Percentiles rank a stretch among this genome's conserved stretches.
Conservation (phyloP, 1,139 yeast species). For the Magnusiomyces sp. region DNA sequence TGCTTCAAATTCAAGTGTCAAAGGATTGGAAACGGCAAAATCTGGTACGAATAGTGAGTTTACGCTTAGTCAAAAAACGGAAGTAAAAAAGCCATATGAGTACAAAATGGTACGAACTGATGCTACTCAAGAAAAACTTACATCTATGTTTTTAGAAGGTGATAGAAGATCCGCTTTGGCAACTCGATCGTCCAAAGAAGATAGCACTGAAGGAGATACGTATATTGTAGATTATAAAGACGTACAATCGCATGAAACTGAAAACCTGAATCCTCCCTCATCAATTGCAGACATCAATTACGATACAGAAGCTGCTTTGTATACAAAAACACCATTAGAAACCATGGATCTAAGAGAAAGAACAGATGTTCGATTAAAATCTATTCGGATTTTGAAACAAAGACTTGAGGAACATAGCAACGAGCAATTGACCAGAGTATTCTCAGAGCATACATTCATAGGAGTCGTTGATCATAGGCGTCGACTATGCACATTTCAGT, state of each 20-base stretch:
- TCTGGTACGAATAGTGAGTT: background rate
- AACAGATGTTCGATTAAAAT: slow-evolving; percentile 19
- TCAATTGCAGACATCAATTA: background rate
- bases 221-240: background rate
- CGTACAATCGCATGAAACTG: background rate
- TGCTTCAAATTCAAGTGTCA: background rate
- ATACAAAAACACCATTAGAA: background rate
- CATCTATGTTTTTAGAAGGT: slow-evolving; percentile 33
- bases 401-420: slow-evolving; percentile 44
- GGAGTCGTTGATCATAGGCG: slow-evolving; percentile 71
- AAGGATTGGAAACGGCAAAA: too few species aligned
- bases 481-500: slow-evolving; percentile 73
- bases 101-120: slow-evolving; percentile 52
- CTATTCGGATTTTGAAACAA: slow-evolving; percentile 43
- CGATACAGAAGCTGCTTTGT: background rate
- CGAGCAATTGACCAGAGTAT: slow-evolving; percentile 51
- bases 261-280: background rate
- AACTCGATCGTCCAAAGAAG: background rate
- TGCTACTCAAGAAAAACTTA: slow-evolving; percentile 52
- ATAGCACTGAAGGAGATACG: background rate
- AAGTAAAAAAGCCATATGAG: slow-evolving; percentile 26
- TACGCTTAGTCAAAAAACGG: background rate
- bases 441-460: slow-evolving; percentile 64
- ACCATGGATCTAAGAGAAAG: slow-evolving; percentile 8
- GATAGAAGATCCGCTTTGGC: background rate